Evolutionary conservation across 805 yeast species (phyloP), one percentile per base, ranked within the genome.

Genomic region (Saturnispora dispora): DNA sequence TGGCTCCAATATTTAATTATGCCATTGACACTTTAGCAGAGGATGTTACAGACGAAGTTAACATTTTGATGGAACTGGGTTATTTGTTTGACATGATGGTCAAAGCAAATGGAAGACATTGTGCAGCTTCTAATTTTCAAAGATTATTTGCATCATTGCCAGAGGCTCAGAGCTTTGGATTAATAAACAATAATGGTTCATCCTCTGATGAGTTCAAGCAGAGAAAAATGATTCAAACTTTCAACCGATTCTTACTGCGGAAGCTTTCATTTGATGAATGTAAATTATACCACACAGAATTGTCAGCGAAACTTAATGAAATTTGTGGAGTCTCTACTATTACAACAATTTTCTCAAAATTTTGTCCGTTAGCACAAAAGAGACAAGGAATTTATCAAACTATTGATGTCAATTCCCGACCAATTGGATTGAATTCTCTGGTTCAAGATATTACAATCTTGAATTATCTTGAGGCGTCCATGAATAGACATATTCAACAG

Each of bases 81-180:
- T 88, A 88, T 56, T 69, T 95, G 13, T 88, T 81, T 67, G 98
- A 95, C 61, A 91, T 93, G 99, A 76, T 91, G 68, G 76, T 75
- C 41, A 86, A 87, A 63, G 88, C 96, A 0, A 68, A 76, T 13
- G 93, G 95, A 0, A 76, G 78, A 37, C 87, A 85, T 58, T 88
- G 91, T 59, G 79, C 87, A 39, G 84, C 96, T 0, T 73, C 89
- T 2, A 93, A 93, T 62, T 88, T 91, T 61, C 83, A 81, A 57
- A 69, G 72, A 35, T 63, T 79, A 4, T 61, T 85, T 39, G 70
- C 73, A 9, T 63, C 74, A 1, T 63, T 72, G 6, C 73, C 75
- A 1, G 78, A 78, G 32, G 86, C 87, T 0, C 61, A 68, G 18
- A 69, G 70, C 4, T 62, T 76, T 30, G 83, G 82, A 0, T 68